Evolutionary conservation across 1,284 basidiomycete species (phyloP), one percentile per base, ranked within the genome.

Genomic region (Trichosporon asahii): DNA sequence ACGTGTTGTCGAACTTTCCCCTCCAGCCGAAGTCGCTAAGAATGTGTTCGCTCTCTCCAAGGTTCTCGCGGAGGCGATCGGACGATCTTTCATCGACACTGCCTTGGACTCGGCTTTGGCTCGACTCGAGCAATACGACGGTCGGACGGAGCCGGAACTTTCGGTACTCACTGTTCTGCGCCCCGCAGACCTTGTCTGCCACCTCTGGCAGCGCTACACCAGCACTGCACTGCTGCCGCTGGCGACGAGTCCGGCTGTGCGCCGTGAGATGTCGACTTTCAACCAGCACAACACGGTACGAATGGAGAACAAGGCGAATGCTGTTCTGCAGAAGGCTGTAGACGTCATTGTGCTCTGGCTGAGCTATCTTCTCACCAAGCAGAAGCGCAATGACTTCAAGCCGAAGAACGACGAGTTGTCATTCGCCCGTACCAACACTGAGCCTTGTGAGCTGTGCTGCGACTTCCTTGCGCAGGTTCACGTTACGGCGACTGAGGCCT

Each of bases 151-250:
- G 80, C 95, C 95, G 0, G 91, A 88, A 75, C 84, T 98, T n/a
- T 87, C 90, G 64, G 84, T 88, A 1, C 82, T 98, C 1, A 79
- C 84, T 0, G 88, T 92, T 21, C 85, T 99, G 70, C 88, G 87
- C 73, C 86, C 88, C 0, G 89, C 91, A n/a, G 95, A 97, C 82
- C 88, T 97, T 66, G 90, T 97, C 70, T 93, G 92, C 77, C 92
- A 97, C 79, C 87, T 99, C 2, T 98, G 95, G 95, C 97, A 99
- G 81, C 92, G 94, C 81, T 99, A 99, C 83, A 89, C 94, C 75
- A 91, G 91, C 63, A 93, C 93, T 18, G 96, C 95, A 0, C 84
- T 99, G 7, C 86, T 98, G 11, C 96, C 97, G 0, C 87, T 99
- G 4, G 91, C 94, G 0, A 89, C 90, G 7, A 92, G 92, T 0